Percentiles rank a stretch among this genome's conserved stretches.
phyloP scores from a whole-genome alignment of 805 yeast genomes.

The Pichia nakasei region DNA sequence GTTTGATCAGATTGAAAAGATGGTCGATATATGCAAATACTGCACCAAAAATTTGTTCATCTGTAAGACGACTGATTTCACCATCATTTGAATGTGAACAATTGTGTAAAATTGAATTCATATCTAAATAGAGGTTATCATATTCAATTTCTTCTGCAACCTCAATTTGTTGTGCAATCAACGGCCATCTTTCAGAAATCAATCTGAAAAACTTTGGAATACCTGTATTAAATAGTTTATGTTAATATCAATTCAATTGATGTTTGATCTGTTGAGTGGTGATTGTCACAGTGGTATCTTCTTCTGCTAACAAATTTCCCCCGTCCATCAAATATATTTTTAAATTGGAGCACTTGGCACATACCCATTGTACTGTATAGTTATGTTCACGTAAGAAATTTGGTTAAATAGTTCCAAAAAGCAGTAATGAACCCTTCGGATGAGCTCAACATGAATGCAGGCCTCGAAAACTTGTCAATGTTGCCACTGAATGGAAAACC shows the following conservation, averaged over 20 bases:
- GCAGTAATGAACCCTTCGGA: too few species aligned
- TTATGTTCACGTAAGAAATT: not conserved
- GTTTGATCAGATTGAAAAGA: slow-evolving; percentile 77
- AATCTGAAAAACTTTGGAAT: slow-evolving; percentile 95
- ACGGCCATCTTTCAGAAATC: slow-evolving; percentile 98
- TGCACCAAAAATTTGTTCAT: slow-evolving; percentile 87
- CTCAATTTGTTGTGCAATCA: slow-evolving; percentile 78
- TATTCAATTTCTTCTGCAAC: slow-evolving; percentile 83
- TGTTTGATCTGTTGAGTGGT: too few species aligned
- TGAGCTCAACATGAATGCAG: too few species aligned
- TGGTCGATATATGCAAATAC: slow-evolving; percentile 94
- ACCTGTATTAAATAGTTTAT: slow-evolving; percentile 41
- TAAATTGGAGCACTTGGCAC: not conserved
- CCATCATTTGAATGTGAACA: slow-evolving; percentile 82
- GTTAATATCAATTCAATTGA: not conserved
- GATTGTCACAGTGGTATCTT: too few species aligned
- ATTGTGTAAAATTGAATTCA: slow-evolving; percentile 92
- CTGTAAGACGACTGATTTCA: slow-evolving; percentile 58
- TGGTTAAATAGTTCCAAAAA: too few species aligned
- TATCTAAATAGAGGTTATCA: slow-evolving; percentile 90
- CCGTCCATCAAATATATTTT: too few species aligned
- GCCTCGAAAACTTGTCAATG: too few species aligned
- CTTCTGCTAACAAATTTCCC: too few species aligned
- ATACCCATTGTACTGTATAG: not conserved
- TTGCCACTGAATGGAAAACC: too few species aligned